These are phyloP conservation scores for Fomitiporia mediterranea DNA, from an alignment of 1,284 basidiomycete genomes.

Conservation along the genomic window DNA sequence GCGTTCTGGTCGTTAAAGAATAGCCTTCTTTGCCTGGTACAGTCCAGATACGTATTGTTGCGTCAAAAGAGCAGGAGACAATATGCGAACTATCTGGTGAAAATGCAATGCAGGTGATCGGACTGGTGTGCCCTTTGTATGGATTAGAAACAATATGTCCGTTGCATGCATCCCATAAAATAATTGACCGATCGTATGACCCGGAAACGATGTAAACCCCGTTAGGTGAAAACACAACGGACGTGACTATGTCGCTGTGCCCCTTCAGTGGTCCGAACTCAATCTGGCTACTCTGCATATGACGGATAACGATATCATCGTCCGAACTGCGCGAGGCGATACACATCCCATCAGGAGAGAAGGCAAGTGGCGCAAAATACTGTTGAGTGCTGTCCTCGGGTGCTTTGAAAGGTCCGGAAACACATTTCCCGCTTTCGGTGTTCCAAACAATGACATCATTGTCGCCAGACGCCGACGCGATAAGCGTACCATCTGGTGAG, in stretches of 20 bases:
- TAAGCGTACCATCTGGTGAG: no score
- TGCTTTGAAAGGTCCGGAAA: neutral
- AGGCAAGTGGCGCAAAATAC: neutral
- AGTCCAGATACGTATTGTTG: no score
- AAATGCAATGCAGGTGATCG: neutral
- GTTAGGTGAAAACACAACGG: neutral
- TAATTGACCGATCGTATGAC: slow-evolving; percentile 15
- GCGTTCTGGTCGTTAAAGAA: no score
- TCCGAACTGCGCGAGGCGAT: slow-evolving; percentile 1
- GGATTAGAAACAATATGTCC: neutral
- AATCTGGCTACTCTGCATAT: neutral
- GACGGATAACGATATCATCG: neutral
- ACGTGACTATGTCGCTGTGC: neutral
- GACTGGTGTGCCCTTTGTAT: slow-evolving; percentile 13
- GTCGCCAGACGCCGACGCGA: no score
- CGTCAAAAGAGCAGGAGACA: slow-evolving; percentile 18
- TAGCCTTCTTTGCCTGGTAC: slow-evolving; percentile 1
- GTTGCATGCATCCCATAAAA: neutral
- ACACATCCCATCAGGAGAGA: slow-evolving; percentile 2
- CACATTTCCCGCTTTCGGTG: no score
- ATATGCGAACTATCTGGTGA: slow-evolving; percentile 12
- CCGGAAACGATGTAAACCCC: slow-evolving; percentile 23
- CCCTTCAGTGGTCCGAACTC: neutral
- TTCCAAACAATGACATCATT: no score
- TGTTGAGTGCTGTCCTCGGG: neutral